phyloP scores from a whole-genome alignment of 495 filamentous ascomycete genomes.

The Penicillium cinerascens region DNA sequence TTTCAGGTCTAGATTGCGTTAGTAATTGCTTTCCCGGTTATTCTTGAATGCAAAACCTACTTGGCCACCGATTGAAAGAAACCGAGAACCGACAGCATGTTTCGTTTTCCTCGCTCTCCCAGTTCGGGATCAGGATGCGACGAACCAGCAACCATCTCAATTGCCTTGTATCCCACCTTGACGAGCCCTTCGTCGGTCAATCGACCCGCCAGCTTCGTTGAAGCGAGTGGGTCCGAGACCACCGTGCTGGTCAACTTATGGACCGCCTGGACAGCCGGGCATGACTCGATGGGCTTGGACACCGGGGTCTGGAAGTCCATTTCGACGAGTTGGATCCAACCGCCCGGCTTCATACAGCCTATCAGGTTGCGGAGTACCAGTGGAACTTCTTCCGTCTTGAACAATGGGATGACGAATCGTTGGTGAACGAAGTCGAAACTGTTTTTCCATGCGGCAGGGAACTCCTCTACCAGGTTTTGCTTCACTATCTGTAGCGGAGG shows the following conservation, averaged over 20 bases:
- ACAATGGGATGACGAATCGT: too few species aligned
- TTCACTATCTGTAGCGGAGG: neutral
- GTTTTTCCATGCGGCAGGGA: neutral
- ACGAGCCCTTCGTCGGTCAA: neutral
- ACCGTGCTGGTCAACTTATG: neutral
- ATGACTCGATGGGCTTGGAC: neutral
- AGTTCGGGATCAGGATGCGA: neutral
- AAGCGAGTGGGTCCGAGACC: neutral
- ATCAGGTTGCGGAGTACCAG: neutral
- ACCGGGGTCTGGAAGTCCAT: neutral
- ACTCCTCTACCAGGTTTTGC: neutral
- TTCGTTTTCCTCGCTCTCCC: conserved; percentile 1
- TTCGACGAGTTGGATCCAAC: neutral
- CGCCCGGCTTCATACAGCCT: neutral
- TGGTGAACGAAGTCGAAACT: too few species aligned
- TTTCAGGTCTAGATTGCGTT: neutral
- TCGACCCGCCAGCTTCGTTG: neutral
- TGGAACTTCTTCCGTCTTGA: neutral
- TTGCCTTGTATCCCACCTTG: neutral
- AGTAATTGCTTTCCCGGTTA: neutral
- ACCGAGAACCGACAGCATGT: neutral
- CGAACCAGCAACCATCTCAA: conserved; percentile 1
- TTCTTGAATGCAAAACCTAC: neutral
- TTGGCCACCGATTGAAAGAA: neutral
- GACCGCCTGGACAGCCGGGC: neutral